A percentile compares a stretch with the other conserved stretches of the same genome.
Evolutionary conservation across 257 asterid species (phyloP).

Genomic region (Fraxinus cuspidata): DNA sequence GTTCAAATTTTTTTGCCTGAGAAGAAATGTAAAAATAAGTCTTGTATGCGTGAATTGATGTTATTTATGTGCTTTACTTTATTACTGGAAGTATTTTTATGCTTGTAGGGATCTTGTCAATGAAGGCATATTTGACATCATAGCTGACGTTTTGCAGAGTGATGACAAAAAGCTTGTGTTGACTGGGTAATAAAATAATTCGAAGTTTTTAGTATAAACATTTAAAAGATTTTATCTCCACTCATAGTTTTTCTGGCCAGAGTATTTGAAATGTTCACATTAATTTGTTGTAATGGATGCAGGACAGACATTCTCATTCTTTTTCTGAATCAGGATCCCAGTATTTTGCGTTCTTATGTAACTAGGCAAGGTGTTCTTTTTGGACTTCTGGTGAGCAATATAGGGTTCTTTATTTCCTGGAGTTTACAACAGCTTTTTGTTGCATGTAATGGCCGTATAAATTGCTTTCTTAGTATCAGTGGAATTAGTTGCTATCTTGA

Average conservation of each 20-base stretch:
- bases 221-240: neutral
- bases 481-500: neutral
- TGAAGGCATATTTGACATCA: slow-evolving; percentile 86
- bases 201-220: slow-evolving; percentile 10
- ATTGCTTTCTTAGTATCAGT: neutral
- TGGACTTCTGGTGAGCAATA: slow-evolving; percentile 77
- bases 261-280: slow-evolving; percentile 24
- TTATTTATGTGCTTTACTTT: neutral
- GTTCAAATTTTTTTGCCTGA: slow-evolving; percentile 4
- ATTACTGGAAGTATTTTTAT: slow-evolving; percentile 19
- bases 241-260: slow-evolving; percentile 17
- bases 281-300: slow-evolving; percentile 55
- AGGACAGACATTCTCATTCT: slow-evolving; percentile 95
- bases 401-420: slow-evolving; percentile 17
- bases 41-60: neutral
- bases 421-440: slow-evolving; percentile 16
- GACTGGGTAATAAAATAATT: slow-evolving; percentile 70
- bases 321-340: slow-evolving; percentile 78
- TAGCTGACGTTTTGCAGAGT: slow-evolving; percentile 73
- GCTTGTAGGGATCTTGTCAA: slow-evolving; percentile 81
- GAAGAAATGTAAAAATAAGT: neutral
- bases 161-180: slow-evolving; percentile 83
- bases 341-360: slow-evolving; percentile 74
- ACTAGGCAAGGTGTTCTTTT: slow-evolving; percentile 71
- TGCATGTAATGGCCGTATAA: slow-evolving; percentile 9